Base-by-base conservation (phyloP, 2,329 filamentous ascomycete species). In the Daldinia eschscholtzii region DNA sequence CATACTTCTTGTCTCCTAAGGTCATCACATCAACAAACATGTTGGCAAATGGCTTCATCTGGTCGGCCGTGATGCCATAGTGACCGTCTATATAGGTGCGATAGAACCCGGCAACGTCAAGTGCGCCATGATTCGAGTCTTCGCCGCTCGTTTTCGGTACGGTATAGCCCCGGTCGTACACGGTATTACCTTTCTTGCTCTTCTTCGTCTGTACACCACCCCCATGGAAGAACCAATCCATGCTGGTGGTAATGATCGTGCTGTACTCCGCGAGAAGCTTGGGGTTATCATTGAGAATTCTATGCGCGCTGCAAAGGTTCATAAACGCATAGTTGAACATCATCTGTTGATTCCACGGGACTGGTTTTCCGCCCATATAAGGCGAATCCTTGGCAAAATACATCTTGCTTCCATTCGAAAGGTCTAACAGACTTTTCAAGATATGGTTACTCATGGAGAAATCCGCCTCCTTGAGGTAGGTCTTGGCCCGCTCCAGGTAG, bases 311-410 rank as follows among this genome's bases (percentile, higher is more conserved):
- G 37, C 50, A 52, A 1, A 73, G 71, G 56, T 68, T 73, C 48
- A 72, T 56, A 57, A 73, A 70, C 12, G 67, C 71, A 59, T 73
- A 72, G 61, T 73, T 73, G 58, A 73, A 73, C 71, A 73, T 73
- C 71, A 72, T 72, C 62, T 72, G 71, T 37, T 73, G 70, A 39
- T 73, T 73, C 71, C 70, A 73, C 13, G 71, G 67, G n/a, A 73
- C 70, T 4, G 71, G 15, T 15, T 70, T 57, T 2, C 69, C 69
- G 33, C 61, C 56, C 71, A 64, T 73, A 23, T 73, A 73, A 28
- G 71, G 66, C 20, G 58, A 55, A 46, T 72, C 71, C 23, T 70
- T 67, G 12, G 71, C 65, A 42, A 73, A 72, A 41, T 73, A 72
- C 70, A 72, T 73, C 59, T 64, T 66, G 61, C 65, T 70, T 30